Conservation (phyloP, 352 stramenopile genomes). For the Globisporangium camurandrum region DNA sequence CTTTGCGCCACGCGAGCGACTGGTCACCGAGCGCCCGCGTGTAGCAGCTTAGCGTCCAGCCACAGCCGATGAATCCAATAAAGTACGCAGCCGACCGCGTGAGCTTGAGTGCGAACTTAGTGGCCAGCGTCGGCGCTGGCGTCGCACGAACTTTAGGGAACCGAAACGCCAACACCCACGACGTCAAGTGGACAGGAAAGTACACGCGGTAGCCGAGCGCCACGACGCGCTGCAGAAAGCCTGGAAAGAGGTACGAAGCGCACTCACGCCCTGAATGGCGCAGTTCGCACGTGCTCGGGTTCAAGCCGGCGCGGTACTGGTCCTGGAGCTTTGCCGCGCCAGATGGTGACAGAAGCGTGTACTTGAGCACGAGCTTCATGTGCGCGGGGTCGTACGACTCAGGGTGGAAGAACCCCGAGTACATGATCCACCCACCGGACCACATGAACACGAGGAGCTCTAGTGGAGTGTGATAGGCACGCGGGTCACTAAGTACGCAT, state of each 20-base stretch:
- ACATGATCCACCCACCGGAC: conserved; percentile 51
- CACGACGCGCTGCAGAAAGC: conserved; percentile 31
- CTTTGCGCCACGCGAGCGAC: conserved; percentile 36
- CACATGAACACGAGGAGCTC: conserved; percentile 48
- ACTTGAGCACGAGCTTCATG: conserved; percentile 52
- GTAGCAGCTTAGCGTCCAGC: conserved; percentile 40
- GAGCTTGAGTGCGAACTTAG: conserved; percentile 26
- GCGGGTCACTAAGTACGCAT: background rate
- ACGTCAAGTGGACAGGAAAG: conserved; percentile 45
- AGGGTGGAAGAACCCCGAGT: conserved; percentile 48
- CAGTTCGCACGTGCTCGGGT: conserved; percentile 36
- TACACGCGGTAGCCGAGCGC: conserved; percentile 38
- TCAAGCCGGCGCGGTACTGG: conserved; percentile 31
- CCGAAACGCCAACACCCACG: conserved; percentile 38
- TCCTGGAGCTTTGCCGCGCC: conserved; percentile 28
- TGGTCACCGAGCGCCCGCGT: conserved; percentile 28
- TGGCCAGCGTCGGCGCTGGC: conserved; percentile 18
- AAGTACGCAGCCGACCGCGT: conserved; percentile 45
- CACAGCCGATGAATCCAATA: conserved; percentile 38
- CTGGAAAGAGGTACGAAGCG: conserved; percentile 29
- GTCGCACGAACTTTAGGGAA: conserved; percentile 29
- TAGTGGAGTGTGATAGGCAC: conserved; percentile 1
- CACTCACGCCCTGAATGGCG: conserved; percentile 35
- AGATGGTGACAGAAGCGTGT: conserved; percentile 31
- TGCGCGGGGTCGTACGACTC: conserved; percentile 50